These are phyloP conservation scores for Wallemia ichthyophaga DNA, from an alignment of 1,284 basidiomycete genomes.

Conservation along the genomic window DNA sequence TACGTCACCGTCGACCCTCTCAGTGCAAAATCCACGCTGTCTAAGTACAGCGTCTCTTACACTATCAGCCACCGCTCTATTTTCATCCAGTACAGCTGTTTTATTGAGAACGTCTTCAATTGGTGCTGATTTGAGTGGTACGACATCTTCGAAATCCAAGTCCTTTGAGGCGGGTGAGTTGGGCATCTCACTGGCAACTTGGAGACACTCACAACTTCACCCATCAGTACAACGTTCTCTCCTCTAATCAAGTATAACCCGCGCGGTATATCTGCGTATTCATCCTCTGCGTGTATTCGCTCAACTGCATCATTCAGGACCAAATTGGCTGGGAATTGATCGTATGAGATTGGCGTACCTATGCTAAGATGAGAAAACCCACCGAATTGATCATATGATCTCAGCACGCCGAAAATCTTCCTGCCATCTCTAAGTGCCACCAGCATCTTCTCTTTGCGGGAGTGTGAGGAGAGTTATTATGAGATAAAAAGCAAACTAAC, in stretches of 20 bases:
- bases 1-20: not conserved
- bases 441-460: conserved; percentile 68
- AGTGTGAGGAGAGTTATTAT: not conserved
- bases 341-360: not conserved
- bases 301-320: conserved; percentile 24
- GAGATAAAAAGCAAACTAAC: conserved; percentile 41
- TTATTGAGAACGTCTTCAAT: not conserved
- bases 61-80: not conserved
- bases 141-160: not conserved
- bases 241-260: conserved; percentile 84
- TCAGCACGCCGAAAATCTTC: conserved; percentile 78
- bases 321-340: conserved; percentile 16
- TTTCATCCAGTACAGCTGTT: not conserved
- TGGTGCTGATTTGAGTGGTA: not conserved
- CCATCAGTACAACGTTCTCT: conserved; percentile 89
- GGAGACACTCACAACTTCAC: conserved; percentile 62
- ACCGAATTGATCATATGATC: conserved; percentile 99
- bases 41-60: not conserved
- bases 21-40: not conserved
- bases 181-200: too few species aligned
- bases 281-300: conserved; percentile 46
- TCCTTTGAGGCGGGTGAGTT: not conserved
- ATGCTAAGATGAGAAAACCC: conserved; percentile 13
- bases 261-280: conserved; percentile 51
- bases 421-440: conserved; percentile 84